phyloP scores from a whole-genome alignment of 768 basidiomycete genomes.

The Boletus rubropictus region DNA sequence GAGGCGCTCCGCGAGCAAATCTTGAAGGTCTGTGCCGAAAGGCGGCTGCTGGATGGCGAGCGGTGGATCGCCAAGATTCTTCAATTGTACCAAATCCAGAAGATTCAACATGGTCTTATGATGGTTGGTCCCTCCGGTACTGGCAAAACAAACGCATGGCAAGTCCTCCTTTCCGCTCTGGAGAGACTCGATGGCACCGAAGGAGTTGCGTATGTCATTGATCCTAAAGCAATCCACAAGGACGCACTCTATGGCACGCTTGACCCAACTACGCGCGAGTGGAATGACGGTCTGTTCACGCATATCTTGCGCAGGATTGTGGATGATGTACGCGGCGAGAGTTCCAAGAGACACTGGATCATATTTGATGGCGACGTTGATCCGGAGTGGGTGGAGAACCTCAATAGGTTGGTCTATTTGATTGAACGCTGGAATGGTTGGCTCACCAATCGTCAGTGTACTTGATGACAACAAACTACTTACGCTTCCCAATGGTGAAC shows the following conservation, averaged over 20 bases:
- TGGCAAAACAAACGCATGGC: constrained; percentile 97
- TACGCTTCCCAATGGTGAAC: constrained; percentile 96
- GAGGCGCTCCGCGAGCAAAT: constrained; percentile 84
- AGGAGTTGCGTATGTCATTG: constrained; percentile 93
- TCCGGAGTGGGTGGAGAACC: constrained; percentile 99
- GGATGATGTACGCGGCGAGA: constrained; percentile 97
- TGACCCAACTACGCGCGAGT: constrained; percentile 95
- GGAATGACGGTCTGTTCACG: constrained; percentile 99
- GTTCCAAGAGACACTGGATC: constrained; percentile 96
- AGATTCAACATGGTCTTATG: constrained; percentile 99
- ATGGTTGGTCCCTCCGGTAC: constrained; percentile 98
- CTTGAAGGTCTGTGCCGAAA: constrained; percentile 77
- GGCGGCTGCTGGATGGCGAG: constrained; percentile 79
- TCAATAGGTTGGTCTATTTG: constrained; percentile 73
- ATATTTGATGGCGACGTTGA: constrained; percentile 99
- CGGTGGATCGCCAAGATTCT: constrained; percentile 93
- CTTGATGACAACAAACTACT: constrained; percentile 97
- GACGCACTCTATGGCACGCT: constrained; percentile 96
- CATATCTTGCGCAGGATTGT: constrained; percentile 97
- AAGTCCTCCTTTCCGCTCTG: constrained; percentile 83
- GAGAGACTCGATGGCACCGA: constrained; percentile 89
- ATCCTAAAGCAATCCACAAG: constrained; percentile 99
- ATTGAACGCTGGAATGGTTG: background rate
- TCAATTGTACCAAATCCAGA: constrained; percentile 98
- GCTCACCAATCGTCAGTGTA: constrained; percentile 52